Base-by-base conservation (phyloP, 768 basidiomycete genomes). In the Psilocybe azurescens region DNA sequence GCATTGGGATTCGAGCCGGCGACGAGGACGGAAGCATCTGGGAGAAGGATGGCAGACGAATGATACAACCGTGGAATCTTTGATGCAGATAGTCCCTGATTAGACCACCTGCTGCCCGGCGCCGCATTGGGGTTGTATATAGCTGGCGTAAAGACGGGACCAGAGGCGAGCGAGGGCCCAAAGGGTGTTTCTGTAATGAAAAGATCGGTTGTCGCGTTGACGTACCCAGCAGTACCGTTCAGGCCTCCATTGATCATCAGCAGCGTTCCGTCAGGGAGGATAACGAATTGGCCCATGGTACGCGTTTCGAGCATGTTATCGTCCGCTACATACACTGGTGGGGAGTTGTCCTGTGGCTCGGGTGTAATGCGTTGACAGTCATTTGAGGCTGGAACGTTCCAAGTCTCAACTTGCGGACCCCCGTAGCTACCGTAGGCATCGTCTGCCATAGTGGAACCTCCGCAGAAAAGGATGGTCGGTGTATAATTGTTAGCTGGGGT, bases 211-310 rank as follows among this genome's bases (percentile, higher is more conserved):
- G 56, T 18, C 3, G 16, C n/a, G 14, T 53, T 53, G 10, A 18
- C 13, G 72, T 93, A 96, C 1, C 95, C 95, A 32, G 95, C 94
- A 0, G 94, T 96, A 13, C 95, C 95, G 68, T 93, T 94, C 9
- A 70, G 52, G 16, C 83, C 95, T 60, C 94, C 95, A 72, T 95
- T 95, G 68, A 94, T 75, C 57, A 94, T 82, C 20, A 94, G 79
- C 18, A 95, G 58, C 36, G 84, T 89, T 7, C 88, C 89, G 49
- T 92, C 86, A 0, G 94, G 87, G 8, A 97, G 87, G 46, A 83
- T 82, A 74, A 95, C 88, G 73, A 96, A 94, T 71, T 94, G 91
- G 14, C 94, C 93, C 95, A 97, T 97, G 30, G 90, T 92, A n/a
- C 94, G 84, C 0, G 86, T 84, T 61, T 87, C 81, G 9, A 85